Conservation (phyloP, 208 protist species). For the Leishmania martiniquensis region DNA sequence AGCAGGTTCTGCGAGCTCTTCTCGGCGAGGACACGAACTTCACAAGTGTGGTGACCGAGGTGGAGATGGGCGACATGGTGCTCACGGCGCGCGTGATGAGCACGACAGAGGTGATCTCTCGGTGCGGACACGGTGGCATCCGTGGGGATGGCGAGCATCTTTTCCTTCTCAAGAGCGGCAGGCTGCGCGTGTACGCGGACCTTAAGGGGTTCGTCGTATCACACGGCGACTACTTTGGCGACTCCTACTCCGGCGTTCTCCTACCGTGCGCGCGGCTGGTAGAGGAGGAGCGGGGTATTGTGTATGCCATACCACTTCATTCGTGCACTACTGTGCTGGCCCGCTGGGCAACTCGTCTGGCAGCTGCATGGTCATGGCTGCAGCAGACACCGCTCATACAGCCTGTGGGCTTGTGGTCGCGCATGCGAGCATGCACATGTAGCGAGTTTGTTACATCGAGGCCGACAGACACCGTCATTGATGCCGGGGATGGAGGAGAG, state of each 20-base stretch:
- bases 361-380: slow-evolving; percentile 31
- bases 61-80: slow-evolving; percentile 42
- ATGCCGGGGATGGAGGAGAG: slow-evolving; percentile 32
- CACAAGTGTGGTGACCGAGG: slow-evolving; percentile 23
- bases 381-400: slow-evolving; percentile 53
- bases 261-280: slow-evolving; percentile 38
- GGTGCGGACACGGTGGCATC: slow-evolving; percentile 47
- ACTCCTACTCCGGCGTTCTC: slow-evolving; percentile 48
- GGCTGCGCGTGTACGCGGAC: slow-evolving; percentile 42
- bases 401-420: slow-evolving; percentile 50
- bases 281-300: slow-evolving; percentile 59
- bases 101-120: slow-evolving; percentile 51
- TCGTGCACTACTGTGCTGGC: slow-evolving; percentile 31
- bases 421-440: slow-evolving; percentile 59
- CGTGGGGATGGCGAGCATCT: slow-evolving; percentile 67
- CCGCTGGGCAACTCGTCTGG: slow-evolving; percentile 43
- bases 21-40: slow-evolving; percentile 49
- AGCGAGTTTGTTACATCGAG: slow-evolving; percentile 6
- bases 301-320: slow-evolving; percentile 62
- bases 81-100: slow-evolving; percentile 62
- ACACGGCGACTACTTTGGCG: slow-evolving; percentile 77
- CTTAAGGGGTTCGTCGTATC: slow-evolving; percentile 41
- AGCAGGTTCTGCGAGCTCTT: slow-evolving; percentile 62
- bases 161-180: slow-evolving; percentile 70
- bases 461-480: slow-evolving; percentile 36